Evolutionary conservation across 73 alveolate genomes (phyloP), one percentile per base, ranked within the genome.

Genomic region (Halteria grandinella): DNA sequence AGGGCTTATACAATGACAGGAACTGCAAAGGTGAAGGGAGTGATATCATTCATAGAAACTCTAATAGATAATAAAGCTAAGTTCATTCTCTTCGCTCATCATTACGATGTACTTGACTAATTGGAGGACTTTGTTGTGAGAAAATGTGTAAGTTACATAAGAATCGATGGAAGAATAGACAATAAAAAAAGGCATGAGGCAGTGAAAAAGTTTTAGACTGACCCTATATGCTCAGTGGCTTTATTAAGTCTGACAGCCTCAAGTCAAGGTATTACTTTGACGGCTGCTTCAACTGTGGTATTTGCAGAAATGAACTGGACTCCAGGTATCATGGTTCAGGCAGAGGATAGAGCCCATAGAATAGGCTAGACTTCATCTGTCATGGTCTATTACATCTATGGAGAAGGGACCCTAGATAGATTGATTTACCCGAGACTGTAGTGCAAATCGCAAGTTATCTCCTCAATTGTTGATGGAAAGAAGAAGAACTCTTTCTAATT

Each of bases 281-380:
- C 99, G 7, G 95, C 98, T 23, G 99, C 99, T 12, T 86, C 98
- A 0, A 95, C 98, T 24, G 97, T 97, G 23, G 94, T 95, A 18
- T 95, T 97, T 63, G 99, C 99, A 10, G 99, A 97, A 85, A 72
- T 90, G 40, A 89, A 93, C 70, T 90, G 91, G 83, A 90, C 95
- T 28, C 97, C 98, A 54, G 90, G 92, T 2, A 32, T 32, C 15
- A 78, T 76, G 89, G 70, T 90, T 45, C 91, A 94, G 72, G 98
- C 98, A 18, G 98, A 94, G 73, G 98, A 90, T 79, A 79, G 98
- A 58, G 95, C 81, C 5, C 97, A 94, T 69, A 78, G 98, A 59
- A 91, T 91, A 5, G 98, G 98, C 18, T 85, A 94, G 58, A 83
- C 50, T 41, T 59, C 63, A 57, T 80, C 91, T 63, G 97, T 90